Evolutionary conservation across 495 filamentous ascomycete species (phyloP), one percentile per base, ranked within the genome.

Genomic region (Penicillium pulvis): DNA sequence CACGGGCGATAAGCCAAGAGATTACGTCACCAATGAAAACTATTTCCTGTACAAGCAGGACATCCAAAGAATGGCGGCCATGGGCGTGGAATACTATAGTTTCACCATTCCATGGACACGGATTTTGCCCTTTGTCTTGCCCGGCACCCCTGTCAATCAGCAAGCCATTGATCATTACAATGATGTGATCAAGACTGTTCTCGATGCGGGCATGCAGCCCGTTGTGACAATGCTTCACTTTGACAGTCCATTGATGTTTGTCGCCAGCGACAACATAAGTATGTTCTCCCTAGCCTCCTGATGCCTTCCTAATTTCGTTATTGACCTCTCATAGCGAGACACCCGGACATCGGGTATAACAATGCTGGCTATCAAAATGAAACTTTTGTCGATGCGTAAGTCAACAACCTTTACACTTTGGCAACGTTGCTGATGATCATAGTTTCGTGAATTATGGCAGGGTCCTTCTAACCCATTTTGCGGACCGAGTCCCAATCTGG

Each of bases 21-120:
- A 74, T 47, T 75, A 75, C 43, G 62, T 79, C 28, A 76, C 79
- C 8, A 76, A 78, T 55, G 69, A 76, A 57, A 75, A 80, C 48
- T 82, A 82, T 59, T 81, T 71, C 43, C 63, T 81, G 9, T 82
- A 82, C 55, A 81, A 81, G 58, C 77, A 81, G 55, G 79, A 83
- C 47, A 79, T 83, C 56, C 66, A 71, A 53, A 67, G 79, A 6
- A 47, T 81, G 23, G 79, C 80, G 0, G 67, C 73, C 1, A 79
- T 81, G 62, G 79, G 80, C 0, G 72, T 81, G 31, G 72, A 75
- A 44, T 79, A 81, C 60, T 81, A 79, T 64, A 71, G 63, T 17
- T 81, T 81, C 61, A 71, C 69, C 0, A 75, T 81, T 47, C 58
- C 77, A 2, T 81, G 79, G 79, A 58, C 72, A 0, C 71, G 79